A percentile compares a stretch with the other conserved stretches of the same genome.
Evolutionary conservation across 2,329 filamentous ascomycete genomes (phyloP).

Genomic region (Beauveria varroae): DNA sequence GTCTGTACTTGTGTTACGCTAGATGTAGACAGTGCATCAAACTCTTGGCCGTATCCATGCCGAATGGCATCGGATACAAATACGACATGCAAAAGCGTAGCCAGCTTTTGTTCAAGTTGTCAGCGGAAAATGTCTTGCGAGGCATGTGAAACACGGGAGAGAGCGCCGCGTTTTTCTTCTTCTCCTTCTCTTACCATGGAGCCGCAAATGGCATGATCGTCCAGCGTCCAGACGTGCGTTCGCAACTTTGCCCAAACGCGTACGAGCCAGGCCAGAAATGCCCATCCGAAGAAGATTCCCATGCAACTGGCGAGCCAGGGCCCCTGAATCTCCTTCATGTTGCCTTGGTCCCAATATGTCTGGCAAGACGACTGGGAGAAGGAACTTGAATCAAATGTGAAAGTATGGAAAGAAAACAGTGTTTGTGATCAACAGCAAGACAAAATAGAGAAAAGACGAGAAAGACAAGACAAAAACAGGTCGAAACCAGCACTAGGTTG

Average conservation of each 20-base stretch:
- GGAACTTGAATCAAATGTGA: too few relatives aligned
- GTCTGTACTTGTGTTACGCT: neutral
- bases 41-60: neutral
- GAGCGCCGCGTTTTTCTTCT: neutral
- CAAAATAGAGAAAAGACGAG: too few relatives aligned
- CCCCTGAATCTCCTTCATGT: constrained; percentile 8
- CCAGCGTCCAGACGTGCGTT: constrained; percentile 11
- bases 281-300: constrained; percentile 14
- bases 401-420: neutral
- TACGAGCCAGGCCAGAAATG: constrained; percentile 9
- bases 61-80: neutral
- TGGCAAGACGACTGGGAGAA: neutral
- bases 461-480: too few relatives aligned
- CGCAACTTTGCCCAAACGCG: constrained; percentile 13
- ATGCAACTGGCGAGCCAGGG: constrained; percentile 13
- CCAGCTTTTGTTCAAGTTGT: neutral
- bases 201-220: constrained; percentile 11
- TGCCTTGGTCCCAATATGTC: neutral
- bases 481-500: too few relatives aligned
- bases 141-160: too few relatives aligned
- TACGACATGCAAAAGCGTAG: neutral
- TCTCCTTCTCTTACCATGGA: constrained; percentile 7
- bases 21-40: neutral
- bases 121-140: neutral
- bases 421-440: neutral